Conservation (phyloP, 2,329 filamentous ascomycete species). For the Sphaerulina vaccinii region DNA sequence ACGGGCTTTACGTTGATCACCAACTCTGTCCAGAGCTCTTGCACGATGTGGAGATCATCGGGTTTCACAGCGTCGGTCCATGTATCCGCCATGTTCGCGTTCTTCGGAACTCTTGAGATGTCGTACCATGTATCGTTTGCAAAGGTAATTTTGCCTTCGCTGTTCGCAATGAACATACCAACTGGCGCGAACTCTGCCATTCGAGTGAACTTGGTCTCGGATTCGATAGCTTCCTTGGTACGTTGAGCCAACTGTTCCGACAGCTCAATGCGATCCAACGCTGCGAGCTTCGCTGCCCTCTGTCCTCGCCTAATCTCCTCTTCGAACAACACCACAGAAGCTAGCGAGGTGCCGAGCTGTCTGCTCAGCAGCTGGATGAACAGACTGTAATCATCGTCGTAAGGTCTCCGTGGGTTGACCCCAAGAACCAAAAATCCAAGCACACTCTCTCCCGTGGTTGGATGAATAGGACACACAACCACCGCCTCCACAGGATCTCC, state of each 20-base stretch:
- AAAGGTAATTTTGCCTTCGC: constrained; percentile 68
- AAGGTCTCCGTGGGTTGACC: constrained; percentile 73
- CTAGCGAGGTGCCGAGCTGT: constrained; percentile 75
- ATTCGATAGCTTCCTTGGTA: constrained; percentile 57
- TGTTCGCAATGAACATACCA: constrained; percentile 80
- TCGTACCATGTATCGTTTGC: constrained; percentile 75
- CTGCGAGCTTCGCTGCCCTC: constrained; percentile 70
- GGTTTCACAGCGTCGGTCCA: constrained; percentile 73
- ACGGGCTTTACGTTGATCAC: constrained; percentile 62
- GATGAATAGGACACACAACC: constrained; percentile 75
- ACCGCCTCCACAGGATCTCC: constrained; percentile 68
- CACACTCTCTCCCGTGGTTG: constrained; percentile 70
- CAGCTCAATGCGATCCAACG: constrained; percentile 72
- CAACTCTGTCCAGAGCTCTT: constrained; percentile 62
- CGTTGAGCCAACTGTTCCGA: constrained; percentile 69
- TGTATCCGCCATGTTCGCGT: constrained; percentile 56
- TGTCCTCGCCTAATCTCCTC: constrained; percentile 77
- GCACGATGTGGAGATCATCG: constrained; percentile 62
- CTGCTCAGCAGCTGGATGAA: constrained; percentile 73
- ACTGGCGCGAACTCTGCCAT: constrained; percentile 85
- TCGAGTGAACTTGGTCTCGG: constrained; percentile 75
- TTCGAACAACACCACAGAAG: constrained; percentile 78
- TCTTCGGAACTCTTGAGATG: constrained; percentile 65
- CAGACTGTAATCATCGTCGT: constrained; percentile 75
- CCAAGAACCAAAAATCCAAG: constrained; percentile 78